phyloP scores from a whole-genome alignment of 2,329 filamentous ascomycete genomes.

The Cryoendolithus antarcticus region DNA sequence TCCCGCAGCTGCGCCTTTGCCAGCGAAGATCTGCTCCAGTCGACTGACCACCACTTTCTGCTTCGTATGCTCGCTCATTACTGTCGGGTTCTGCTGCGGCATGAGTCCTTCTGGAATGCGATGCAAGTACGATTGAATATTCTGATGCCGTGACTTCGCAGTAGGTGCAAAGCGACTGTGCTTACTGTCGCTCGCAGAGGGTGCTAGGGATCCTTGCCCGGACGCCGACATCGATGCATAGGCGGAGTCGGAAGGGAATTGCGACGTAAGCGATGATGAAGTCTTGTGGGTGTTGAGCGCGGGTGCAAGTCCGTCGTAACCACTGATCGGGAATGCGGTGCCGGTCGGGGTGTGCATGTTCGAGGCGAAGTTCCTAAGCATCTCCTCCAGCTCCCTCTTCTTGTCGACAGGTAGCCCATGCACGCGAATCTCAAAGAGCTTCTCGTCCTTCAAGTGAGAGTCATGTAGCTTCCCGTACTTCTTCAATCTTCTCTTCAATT shows the following conservation, averaged over 20 bases:
- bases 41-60: conserved; percentile 66
- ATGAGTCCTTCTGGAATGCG: conserved; percentile 61
- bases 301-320: conserved; percentile 26
- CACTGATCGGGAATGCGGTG: conserved; percentile 12
- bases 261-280: conserved; percentile 46
- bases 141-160: conserved; percentile 36
- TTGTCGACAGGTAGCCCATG: conserved; percentile 61
- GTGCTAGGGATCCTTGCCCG: conserved; percentile 31
- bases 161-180: conserved; percentile 11
- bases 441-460: conserved; percentile 58
- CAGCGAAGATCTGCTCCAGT: conserved; percentile 71
- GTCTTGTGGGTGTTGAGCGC: conserved; percentile 43
- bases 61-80: conserved; percentile 59
- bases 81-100: conserved; percentile 39
- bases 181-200: conserved; percentile 23
- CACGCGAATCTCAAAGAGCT: conserved; percentile 71
- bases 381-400: conserved; percentile 63
- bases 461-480: conserved; percentile 57
- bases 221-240: conserved; percentile 50
- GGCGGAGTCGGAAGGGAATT: conserved; percentile 38
- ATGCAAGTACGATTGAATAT: conserved; percentile 56
- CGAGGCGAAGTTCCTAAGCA: conserved; percentile 57
- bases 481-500: conserved; percentile 59
- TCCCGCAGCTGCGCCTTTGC: conserved; percentile 40
- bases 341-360: conserved; percentile 44